Evolutionary conservation across 345 rosid genomes (phyloP).

Genomic region (Pugionium cornutum): DNA sequence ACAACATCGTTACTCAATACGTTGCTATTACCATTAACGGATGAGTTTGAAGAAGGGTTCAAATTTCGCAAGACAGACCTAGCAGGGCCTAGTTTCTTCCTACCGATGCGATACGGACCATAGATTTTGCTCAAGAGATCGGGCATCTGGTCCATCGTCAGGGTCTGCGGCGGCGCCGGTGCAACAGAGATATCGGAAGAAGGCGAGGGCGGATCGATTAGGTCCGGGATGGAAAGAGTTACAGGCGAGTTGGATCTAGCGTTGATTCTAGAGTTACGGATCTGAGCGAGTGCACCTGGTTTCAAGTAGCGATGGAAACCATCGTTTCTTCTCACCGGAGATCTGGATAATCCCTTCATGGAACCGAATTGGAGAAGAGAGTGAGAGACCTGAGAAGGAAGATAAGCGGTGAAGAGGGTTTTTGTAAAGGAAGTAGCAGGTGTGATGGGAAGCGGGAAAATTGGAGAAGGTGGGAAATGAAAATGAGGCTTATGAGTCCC

Average conservation of each 20-base stretch:
- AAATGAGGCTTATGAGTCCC: neutral
- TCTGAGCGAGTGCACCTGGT: constrained; percentile 61
- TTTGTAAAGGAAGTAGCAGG: constrained; percentile 25
- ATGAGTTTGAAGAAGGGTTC: constrained; percentile 30
- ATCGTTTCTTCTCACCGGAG: constrained; percentile 38
- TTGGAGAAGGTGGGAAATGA: constrained; percentile 36
- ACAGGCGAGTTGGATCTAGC: constrained; percentile 38
- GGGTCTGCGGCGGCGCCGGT: constrained; percentile 14
- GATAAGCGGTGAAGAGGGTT: neutral
- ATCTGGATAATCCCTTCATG: constrained; percentile 44
- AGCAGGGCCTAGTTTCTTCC: constrained; percentile 57
- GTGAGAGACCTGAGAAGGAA: neutral
- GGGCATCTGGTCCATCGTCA: constrained; percentile 44
- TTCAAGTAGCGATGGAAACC: constrained; percentile 53
- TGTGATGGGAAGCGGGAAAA: constrained; percentile 50
- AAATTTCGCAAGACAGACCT: constrained; percentile 43
- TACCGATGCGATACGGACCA: constrained; percentile 45
- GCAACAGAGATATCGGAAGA: neutral
- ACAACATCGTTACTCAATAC: constrained; percentile 43
- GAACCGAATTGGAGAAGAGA: constrained; percentile 1
- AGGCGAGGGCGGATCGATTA: constrained; percentile 14
- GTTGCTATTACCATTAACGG: constrained; percentile 31
- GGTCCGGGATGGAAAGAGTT: neutral
- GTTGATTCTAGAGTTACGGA: constrained; percentile 57
- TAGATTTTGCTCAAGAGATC: constrained; percentile 41